Conservation (phyloP, 305 asterid genomes). For the Euphrasia arctica region DNA sequence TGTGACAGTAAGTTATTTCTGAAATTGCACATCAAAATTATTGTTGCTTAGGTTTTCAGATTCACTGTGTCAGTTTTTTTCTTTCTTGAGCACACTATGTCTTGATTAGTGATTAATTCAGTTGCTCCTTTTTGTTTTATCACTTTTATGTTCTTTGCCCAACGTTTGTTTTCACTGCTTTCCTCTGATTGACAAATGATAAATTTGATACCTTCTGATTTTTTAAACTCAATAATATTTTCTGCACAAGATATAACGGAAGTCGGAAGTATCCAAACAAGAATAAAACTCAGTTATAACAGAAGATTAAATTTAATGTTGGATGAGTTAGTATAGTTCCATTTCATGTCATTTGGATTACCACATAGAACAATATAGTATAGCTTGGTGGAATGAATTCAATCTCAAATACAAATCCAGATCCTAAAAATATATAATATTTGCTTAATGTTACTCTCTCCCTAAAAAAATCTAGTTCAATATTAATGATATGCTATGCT, state of each 20-base stretch:
- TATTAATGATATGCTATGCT: conserved; percentile 17
- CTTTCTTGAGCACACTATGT: not conserved
- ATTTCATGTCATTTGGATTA: not conserved
- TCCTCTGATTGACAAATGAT: not conserved
- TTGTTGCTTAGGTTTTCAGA: conserved; percentile 15
- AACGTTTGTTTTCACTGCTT: conserved; percentile 15
- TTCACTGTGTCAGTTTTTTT: not conserved
- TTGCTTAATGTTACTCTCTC: not conserved
- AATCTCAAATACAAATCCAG: conserved; percentile 15
- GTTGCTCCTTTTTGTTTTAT: conserved; percentile 26
- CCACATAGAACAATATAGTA: not conserved
- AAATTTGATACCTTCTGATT: not conserved
- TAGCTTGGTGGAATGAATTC: not conserved
- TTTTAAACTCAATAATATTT: not conserved
- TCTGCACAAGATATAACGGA: not conserved
- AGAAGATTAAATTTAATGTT: not conserved
- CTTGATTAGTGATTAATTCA: conserved; percentile 20
- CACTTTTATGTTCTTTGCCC: conserved; percentile 18
- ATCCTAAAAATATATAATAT: not conserved
- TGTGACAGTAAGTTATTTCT: conserved; percentile 75
- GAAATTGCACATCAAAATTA: conserved; percentile 9
- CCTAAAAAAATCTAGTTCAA: not conserved
- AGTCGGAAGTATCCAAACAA: too few relatives aligned
- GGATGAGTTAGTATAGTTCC: not conserved
- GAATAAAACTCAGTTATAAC: too few relatives aligned